Percentiles rank a stretch among this genome's conserved stretches.
Conservation (phyloP, 2,329 filamentous ascomycete genomes). For the Aphanocladium album region DNA sequence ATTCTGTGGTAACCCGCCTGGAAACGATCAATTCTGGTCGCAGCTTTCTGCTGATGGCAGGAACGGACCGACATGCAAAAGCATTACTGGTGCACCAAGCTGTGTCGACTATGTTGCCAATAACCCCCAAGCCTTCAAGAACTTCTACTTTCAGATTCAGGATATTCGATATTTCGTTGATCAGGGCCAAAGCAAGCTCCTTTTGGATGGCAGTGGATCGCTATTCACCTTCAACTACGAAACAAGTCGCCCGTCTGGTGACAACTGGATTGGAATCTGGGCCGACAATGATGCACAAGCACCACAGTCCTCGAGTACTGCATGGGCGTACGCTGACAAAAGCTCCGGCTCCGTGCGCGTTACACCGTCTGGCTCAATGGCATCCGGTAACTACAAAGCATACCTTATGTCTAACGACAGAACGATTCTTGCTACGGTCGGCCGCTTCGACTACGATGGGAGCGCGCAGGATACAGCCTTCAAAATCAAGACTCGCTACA, state of each 20-base stretch:
- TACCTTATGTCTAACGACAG: background rate
- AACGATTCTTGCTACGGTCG: background rate
- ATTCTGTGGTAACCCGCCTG: constrained; percentile 5
- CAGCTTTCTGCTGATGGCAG: background rate
- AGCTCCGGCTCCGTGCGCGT: background rate
- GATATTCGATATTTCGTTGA: constrained; percentile 1
- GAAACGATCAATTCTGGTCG: constrained; percentile 5
- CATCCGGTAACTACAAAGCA: background rate
- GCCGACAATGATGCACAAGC: background rate
- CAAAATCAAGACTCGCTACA: constrained; percentile 1
- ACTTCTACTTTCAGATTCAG: constrained; percentile 4
- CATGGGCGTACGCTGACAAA: background rate
- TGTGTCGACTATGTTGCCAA: constrained; percentile 6
- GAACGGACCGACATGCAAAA: background rate
- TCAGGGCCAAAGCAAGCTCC: background rate
- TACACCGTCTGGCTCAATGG: background rate
- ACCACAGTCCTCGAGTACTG: background rate
- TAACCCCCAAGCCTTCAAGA: background rate
- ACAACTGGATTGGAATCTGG: constrained; percentile 9
- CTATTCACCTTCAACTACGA: background rate
- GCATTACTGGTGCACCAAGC: background rate
- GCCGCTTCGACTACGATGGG: background rate
- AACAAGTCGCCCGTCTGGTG: background rate
- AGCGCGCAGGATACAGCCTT: background rate
- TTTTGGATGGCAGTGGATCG: background rate